A percentile compares a stretch with the other conserved stretches of the same genome.
phyloP scores from a whole-genome alignment of 2,329 filamentous ascomycete species.

The Aspergillus fischeri region DNA sequence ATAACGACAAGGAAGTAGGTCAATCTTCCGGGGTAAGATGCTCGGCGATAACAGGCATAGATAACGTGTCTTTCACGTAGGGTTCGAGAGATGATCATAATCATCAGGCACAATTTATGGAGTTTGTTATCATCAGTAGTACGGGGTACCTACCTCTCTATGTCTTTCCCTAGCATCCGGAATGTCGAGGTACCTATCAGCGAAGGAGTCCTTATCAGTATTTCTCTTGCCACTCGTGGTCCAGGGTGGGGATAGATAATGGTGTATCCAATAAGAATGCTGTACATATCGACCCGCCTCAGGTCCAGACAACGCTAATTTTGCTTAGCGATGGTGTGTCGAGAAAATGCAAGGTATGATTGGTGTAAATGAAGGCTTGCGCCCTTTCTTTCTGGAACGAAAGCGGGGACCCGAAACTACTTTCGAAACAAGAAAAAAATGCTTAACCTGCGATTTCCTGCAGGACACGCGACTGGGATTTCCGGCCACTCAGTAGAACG shows the following conservation, averaged over 20 bases:
- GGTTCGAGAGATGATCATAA: too few species aligned
- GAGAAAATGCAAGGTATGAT: neutral
- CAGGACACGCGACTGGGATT: conserved; percentile 7
- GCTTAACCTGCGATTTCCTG: neutral
- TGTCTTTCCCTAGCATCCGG: neutral
- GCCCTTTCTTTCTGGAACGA: neutral
- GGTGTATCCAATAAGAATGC: neutral
- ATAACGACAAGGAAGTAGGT: neutral
- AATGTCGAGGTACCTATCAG: neutral
- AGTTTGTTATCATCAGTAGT: neutral
- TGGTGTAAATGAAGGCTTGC: neutral
- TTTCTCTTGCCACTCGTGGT: neutral
- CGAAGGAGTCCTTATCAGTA: neutral
- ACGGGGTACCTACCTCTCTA: neutral
- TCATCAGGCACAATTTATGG: neutral
- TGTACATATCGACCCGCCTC: neutral
- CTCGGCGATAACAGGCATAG: neutral
- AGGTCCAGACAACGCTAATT: neutral
- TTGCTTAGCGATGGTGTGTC: neutral
- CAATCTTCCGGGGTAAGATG: neutral
- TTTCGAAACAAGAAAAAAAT: conserved; percentile 10
- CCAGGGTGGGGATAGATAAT: neutral
- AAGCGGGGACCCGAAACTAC: conserved; percentile 1
- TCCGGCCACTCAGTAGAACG: conserved; percentile 3
- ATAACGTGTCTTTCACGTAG: too few species aligned